Evolutionary conservation across 2,329 filamentous ascomycete species (phyloP), one percentile per base, ranked within the genome.

Genomic region (Talaromyces sp.): DNA sequence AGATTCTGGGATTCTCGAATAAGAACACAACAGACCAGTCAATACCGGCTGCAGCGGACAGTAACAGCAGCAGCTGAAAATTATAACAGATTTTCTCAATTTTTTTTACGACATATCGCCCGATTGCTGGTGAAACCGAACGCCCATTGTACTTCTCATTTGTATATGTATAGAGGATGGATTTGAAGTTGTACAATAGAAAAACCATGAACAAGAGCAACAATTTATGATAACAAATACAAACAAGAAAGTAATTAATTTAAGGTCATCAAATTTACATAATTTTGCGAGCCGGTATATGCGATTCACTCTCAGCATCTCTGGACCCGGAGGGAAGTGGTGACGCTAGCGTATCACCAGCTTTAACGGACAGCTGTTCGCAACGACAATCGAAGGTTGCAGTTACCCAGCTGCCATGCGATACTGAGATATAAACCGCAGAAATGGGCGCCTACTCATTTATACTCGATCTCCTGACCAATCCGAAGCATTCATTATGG

Each of bases 1-100:
- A 89, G 70, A 80, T 93, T 66, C 76, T 94, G 63, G 91, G 90
- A 0, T 89, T 93, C 70, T 83, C 81, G 66, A 79, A 69, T 67
- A 66, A 64, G 54, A 65, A 61, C 19, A 61, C 43, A 51, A 58
- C 62, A 29, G 55, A 56, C 59, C 26, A 57, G 26, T 54, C 59
- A 26, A 57, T 58, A 1, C 43, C 63, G 19, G 60, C 58, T 60
- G 62, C 63, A 59, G 43, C 62, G 3, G 58, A 62, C 48, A 43
- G 63, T 58, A 54, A 59, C 65, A 57, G 58, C 57, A 52, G 63
- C 19, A 54, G 53, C 35, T 59, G 51, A 57, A 41, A n/a, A 19
- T 11, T 21, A 5, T 19, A 24, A 2, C 21, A 21, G n/a, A 46
- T 10, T 24, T 8, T 21, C 11, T 19, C 6, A 1, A 24, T 24